Evolutionary conservation across 2,329 filamentous ascomycete genomes (phyloP).

Genomic region (Lomentospora prolificans): DNA sequence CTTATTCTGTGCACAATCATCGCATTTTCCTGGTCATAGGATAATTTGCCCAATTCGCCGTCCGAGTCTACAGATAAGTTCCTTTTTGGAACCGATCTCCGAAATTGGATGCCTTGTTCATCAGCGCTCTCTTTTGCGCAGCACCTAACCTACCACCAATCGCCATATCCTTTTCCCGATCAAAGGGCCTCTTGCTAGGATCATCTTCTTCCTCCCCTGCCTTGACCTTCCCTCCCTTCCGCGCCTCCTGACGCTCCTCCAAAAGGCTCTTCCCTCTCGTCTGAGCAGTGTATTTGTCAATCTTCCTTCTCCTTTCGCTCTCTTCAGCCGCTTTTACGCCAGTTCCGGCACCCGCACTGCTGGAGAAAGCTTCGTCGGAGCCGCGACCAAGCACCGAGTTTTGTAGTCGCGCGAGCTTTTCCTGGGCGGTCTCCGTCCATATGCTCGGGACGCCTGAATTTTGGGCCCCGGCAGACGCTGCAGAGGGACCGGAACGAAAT

Average conservation of each 20-base stretch:
- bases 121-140: constrained; percentile 65
- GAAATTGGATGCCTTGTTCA: constrained; percentile 73
- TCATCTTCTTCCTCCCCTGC: constrained; percentile 69
- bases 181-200: constrained; percentile 79
- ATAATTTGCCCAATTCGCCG: too few species aligned
- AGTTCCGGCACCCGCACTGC: not conserved
- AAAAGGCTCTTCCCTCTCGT: constrained; percentile 48
- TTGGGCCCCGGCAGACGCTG: constrained; percentile 17
- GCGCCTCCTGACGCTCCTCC: constrained; percentile 42
- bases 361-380: constrained; percentile 27
- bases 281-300: constrained; percentile 41
- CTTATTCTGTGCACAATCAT: not conserved
- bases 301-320: constrained; percentile 39
- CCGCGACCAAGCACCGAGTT: constrained; percentile 72
- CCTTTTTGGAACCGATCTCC: constrained; percentile 73
- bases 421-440: constrained; percentile 87
- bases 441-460: constrained; percentile 46
- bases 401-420: constrained; percentile 71
- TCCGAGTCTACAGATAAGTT: constrained; percentile 48
- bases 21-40: too few species aligned
- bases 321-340: constrained; percentile 38
- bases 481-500: constrained; percentile 59
- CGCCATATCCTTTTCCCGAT: constrained; percentile 89
- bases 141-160: constrained; percentile 61
- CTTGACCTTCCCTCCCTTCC: constrained; percentile 21